A percentile compares a stretch with the other conserved stretches of the same genome.
These are phyloP conservation scores for Gossypium davidsonii DNA, from an alignment of 441 rosid genomes.

Conservation along the genomic window DNA sequence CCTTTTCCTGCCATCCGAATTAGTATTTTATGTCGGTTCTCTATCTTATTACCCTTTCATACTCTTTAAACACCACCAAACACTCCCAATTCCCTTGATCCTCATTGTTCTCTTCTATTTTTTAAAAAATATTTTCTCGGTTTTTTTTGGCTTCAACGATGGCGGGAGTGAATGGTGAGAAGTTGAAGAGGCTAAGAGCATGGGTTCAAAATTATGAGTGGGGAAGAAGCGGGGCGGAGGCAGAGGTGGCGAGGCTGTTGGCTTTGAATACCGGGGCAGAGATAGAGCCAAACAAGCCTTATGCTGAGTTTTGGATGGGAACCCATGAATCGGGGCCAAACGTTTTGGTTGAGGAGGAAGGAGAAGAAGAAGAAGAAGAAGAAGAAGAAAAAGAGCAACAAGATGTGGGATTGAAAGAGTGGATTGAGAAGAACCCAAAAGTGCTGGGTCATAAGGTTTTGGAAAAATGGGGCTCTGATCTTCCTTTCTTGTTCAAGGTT, in stretches of 20 bases:
- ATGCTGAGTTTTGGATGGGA: constrained; percentile 83
- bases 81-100: neutral
- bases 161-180: neutral
- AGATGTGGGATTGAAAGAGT: constrained; percentile 44
- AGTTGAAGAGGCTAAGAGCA: constrained; percentile 33
- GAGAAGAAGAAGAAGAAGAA: too few species aligned
- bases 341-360: constrained; percentile 29
- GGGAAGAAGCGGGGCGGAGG: constrained; percentile 60
- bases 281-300: constrained; percentile 37
- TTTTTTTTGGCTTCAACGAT: neutral
- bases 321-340: constrained; percentile 76
- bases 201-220: constrained; percentile 64
- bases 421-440: constrained; percentile 49
- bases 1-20: too few species aligned
- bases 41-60: constrained; percentile 28
- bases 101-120: neutral
- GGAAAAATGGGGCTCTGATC: constrained; percentile 65
- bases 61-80: constrained; percentile 29
- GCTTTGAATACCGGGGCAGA: constrained; percentile 47
- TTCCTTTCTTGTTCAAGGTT: constrained; percentile 84
- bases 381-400: neutral
- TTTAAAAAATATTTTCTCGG: neutral
- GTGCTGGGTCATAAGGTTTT: constrained; percentile 61
- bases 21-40: neutral
- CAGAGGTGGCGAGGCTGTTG: constrained; percentile 45